Base-by-base conservation (phyloP, 164 flowering plant species). In the Chloranthus sessilifolius region DNA sequence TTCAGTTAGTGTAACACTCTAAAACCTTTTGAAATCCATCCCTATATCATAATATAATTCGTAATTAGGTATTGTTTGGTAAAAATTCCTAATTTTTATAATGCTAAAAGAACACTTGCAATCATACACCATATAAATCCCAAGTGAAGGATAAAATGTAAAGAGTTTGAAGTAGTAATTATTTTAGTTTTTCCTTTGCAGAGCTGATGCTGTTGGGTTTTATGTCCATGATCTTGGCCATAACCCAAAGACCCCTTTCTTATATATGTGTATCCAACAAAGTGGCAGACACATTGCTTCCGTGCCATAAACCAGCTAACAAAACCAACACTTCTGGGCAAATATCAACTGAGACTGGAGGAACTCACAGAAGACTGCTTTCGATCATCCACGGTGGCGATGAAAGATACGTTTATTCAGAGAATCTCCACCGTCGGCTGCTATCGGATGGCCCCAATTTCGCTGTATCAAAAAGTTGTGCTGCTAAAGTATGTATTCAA, bases 121-220 rank as follows among this genome's bases (percentile, higher is more conserved):
- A n/a, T n/a, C n/a, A n/a, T n/a, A n/a, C n/a, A n/a, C n/a, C n/a
- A n/a, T n/a, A n/a, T n/a, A n/a, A n/a, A n/a, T n/a, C n/a, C n/a
- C n/a, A n/a, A n/a, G n/a, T n/a, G n/a, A n/a, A n/a, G n/a, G n/a
- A n/a, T n/a, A n/a, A n/a, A n/a, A n/a, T n/a, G n/a, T n/a, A n/a
- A n/a, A n/a, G n/a, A n/a, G n/a, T n/a, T n/a, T n/a, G n/a, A n/a
- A n/a, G n/a, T n/a, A n/a, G n/a, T n/a, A n/a, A n/a, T 15, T 4
- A 12, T 9, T 7, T 28, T 55, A 17, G 5, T 5, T 23, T 34
- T 37, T 17, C 11, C 5, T 47, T 47, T 46, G 68, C 74, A 81
- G 88, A 71, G 50, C 43, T 80, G 52, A 80, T 80, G 62, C 67
- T 68, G 0, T 39, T 77, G 48, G 85, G 85, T 11, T 80, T 80